Base-by-base conservation (phyloP, 1,284 basidiomycete species). In the Paramarasmius palmivorus region DNA sequence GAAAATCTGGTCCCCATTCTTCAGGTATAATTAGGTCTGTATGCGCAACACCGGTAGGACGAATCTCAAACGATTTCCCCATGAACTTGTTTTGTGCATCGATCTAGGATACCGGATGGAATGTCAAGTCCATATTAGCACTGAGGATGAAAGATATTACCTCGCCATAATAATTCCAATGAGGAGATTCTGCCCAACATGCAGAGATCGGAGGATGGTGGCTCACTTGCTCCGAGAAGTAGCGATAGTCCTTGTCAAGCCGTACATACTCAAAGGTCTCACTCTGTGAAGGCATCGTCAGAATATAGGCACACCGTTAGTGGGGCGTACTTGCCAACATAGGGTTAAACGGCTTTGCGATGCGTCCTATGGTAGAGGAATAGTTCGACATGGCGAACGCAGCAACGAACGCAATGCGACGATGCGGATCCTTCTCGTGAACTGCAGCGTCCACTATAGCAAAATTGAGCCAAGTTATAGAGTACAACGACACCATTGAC, bases 311-410 rank as follows among this genome's bases (percentile, higher is more conserved):
- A 32, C 12, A 53, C 36, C 15, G 36, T 36, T 25, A 17, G 32
- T 25, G n/a, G 38, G 46, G 36, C 22, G 15, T 0, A 75, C 83
- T 54, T 57, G 90, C 89, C 52, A 93, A 82, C 88, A 93, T 92
- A 3, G 92, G 92, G 66, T 96, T 95, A 73, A 95, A 95, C 0
- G 93, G 94, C 70, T 96, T 95, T n/a, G 93, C 93, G 56, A 97
- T 95, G 36, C 94, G 83, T 3, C 93, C 92, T 60, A 97, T 93
- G 0, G 96, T 98, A 25, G 92, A 95, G 10, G 92, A 94, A 73
- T 99, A 98, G 73, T 98, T 98, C 38, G 91, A 93, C 93, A 97
- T 97, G 2, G 95, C 96, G 70, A 98, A 99, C 0, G 94, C 96
- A 10, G 92, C 94, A 3, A 99, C 94, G 65, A 89, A 99, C 0